Evolutionary conservation across 306 rosid species (phyloP), one percentile per base, ranked within the genome.

Genomic region (Erythrophleum fordii): DNA sequence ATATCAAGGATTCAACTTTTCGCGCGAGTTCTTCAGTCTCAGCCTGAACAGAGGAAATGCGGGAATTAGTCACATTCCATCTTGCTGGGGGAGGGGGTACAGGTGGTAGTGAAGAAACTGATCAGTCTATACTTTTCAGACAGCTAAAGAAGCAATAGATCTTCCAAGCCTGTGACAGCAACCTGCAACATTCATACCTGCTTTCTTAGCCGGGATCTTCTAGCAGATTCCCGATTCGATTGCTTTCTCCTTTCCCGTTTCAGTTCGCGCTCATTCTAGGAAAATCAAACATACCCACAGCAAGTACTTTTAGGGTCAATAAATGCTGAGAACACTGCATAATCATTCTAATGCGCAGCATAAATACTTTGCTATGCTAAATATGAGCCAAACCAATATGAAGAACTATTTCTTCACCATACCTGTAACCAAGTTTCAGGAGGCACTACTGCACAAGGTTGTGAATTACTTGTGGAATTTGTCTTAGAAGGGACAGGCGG

Each of bases 221-320:
- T 87, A 68, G 99, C 99, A 55, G 99, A 95, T 83, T 95, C 99
- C 64, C 99, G 86, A 74, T 95, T 95, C 14, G 99, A 95, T 82
- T 95, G 99, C 85, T 95, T 95, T 84, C 99, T 88, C 86, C 90
- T 91, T 84, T 95, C 99, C 11, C 97, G 89, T 79, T 95, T 95
- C 34, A 86, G 80, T 78, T 95, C 99, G 28, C 97, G 87, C 7
- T 95, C 97, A 89, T 87, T 93, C 99, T 95, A 84, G 9, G 52
- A 14, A 80, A 71, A 71, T 80, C 61, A 78, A 62, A 61, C 73
- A 80, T 18, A 75, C 37, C 75, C 67, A 78, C 69, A 77, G 6
- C 55, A 72, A 69, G 37, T 14, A 77, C 55, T 23, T 53, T 45
- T 41, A 61, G 25, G 20, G 31, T 52, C 72, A 65, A 69, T 26